Percentiles rank a stretch among this genome's conserved stretches.
phyloP scores from a whole-genome alignment of 2,329 filamentous ascomycete species.

The Aplosporella prunicola region DNA sequence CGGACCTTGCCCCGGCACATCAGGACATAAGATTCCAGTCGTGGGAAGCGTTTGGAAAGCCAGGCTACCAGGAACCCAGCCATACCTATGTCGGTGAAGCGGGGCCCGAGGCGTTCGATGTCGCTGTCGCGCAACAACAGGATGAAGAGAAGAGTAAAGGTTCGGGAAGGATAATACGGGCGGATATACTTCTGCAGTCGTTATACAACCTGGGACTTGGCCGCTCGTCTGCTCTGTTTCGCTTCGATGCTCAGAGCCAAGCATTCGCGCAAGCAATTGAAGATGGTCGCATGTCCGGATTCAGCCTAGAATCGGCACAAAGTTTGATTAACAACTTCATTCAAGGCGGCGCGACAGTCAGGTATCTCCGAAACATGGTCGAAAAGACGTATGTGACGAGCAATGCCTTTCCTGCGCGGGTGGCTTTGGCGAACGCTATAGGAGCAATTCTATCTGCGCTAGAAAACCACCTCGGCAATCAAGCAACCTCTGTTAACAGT shows the following conservation, averaged over 20 bases:
- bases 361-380: constrained; percentile 27
- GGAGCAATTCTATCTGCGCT: constrained; percentile 31
- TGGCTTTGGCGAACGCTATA: constrained; percentile 34
- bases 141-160: constrained; percentile 31
- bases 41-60: constrained; percentile 57
- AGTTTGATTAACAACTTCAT: constrained; percentile 43
- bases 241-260: constrained; percentile 44
- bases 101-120: constrained; percentile 56
- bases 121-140: constrained; percentile 33
- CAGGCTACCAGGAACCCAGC: constrained; percentile 29
- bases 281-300: constrained; percentile 41
- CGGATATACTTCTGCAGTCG: constrained; percentile 36
- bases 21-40: constrained; percentile 42
- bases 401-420: constrained; percentile 27
- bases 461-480: constrained; percentile 29
- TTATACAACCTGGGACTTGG: constrained; percentile 60
- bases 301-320: constrained; percentile 39
- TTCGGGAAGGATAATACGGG: constrained; percentile 31
- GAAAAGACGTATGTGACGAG: constrained; percentile 27
- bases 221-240: constrained; percentile 61
- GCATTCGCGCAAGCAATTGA: constrained; percentile 43
- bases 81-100: constrained; percentile 59
- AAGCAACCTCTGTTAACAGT: constrained; percentile 20
- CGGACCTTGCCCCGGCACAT: constrained; percentile 22
- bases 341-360: constrained; percentile 27